Base-by-base conservation (phyloP, 371 early-diverging fungal genomes). In the Syncephalis plumigaleata region DNA sequence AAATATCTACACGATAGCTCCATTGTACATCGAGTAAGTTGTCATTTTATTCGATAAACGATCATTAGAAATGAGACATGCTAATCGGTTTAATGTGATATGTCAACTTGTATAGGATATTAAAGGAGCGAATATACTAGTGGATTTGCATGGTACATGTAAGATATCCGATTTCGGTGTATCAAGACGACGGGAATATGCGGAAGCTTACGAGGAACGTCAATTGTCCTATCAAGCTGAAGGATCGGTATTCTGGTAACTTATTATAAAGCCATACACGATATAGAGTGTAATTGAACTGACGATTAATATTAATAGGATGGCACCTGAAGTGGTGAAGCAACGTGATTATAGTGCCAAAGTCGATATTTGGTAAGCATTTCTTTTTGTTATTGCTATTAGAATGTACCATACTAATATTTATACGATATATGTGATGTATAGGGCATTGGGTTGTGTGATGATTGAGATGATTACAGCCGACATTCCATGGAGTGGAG, bases 91-190 rank as follows among this genome's bases (percentile, higher is more conserved):
- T n/a, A n/a, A n/a, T n/a, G n/a, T n/a, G n/a, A n/a, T n/a, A n/a
- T 16, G 15, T 40, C n/a, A 18, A 5, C 15, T 13, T 27, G 11
- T 7, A n/a, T 36, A 36, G 17, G 94, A 68, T 64, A 92, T 99
- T 58, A 98, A 98, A 65, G 89, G 92, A 24, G 94, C 87, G 17
- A 98, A 98, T 61, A 87, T 81, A 16, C 55, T 83, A 9, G 80
- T 84, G 1, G 79, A 92, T 52, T 81, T 71, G 16, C 78, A 82
- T 27, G 90, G 93, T 27, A 66, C 77, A 0, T 89, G 91, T 54
- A 96, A 97, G 61, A 93, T 99, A 11, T 82, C 90, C 8, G 98
- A 98, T 63, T 98, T 98, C 75, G 98, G 99, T 7, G 74, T 98
- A 5, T 87, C 93, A 2, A 91, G 87, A 11, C 31, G 31, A 31